Conservation (phyloP, 495 filamentous ascomycete species). For the Sporormia fimetaria region DNA sequence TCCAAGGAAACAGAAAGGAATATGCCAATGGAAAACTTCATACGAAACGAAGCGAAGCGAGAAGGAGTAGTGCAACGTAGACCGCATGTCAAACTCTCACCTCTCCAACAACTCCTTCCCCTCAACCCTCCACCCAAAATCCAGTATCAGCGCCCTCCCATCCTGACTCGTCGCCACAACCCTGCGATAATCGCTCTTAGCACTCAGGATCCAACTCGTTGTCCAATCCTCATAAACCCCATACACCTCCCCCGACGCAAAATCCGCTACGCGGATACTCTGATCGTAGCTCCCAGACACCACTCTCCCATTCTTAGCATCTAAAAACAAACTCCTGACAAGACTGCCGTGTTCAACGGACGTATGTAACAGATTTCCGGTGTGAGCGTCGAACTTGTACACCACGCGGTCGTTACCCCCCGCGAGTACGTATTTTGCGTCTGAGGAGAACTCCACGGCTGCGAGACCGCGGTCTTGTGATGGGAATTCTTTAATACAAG, state of each 20-base stretch:
- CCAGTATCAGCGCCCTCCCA: constrained; percentile 79
- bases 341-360: constrained; percentile 69
- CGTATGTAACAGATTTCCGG: constrained; percentile 66
- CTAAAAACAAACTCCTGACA: constrained; percentile 80
- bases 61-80: no score
- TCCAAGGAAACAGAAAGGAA: no score
- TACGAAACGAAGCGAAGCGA: no score
- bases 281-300: constrained; percentile 90
- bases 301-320: constrained; percentile 68
- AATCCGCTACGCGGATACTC: constrained; percentile 83
- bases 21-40: no score
- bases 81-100: no score
- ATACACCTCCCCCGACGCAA: constrained; percentile 57
- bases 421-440: constrained; percentile 75
- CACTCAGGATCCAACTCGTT: constrained; percentile 87
- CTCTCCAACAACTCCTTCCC: constrained; percentile 18
- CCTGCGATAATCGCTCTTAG: constrained; percentile 86
- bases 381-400: constrained; percentile 86
- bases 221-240: constrained; percentile 82
- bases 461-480: constrained; percentile 84
- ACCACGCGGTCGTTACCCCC: constrained; percentile 91
- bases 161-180: constrained; percentile 93
- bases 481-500: constrained; percentile 74
- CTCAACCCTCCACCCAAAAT: constrained; percentile 49
- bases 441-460: constrained; percentile 89